phyloP scores from a whole-genome alignment of 257 asterid genomes.

The Capsicum chinense region DNA sequence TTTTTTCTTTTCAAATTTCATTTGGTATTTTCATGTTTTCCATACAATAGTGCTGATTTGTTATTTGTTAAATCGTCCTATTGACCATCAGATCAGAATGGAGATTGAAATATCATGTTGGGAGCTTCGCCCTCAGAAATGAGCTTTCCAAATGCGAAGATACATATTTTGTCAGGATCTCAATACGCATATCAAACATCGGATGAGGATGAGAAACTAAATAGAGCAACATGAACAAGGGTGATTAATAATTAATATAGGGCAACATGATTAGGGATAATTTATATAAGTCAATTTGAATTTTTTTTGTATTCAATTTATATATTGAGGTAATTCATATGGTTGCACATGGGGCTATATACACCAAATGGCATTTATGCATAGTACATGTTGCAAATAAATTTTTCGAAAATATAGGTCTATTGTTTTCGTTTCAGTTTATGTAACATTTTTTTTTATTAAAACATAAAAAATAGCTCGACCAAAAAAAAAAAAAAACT shows the following conservation, averaged over 20 bases:
- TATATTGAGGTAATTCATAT: not conserved
- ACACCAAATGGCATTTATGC: not conserved
- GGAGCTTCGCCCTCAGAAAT: not conserved
- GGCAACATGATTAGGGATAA: too few species aligned
- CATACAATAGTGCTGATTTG: not conserved
- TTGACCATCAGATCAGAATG: not conserved
- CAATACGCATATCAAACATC: not conserved
- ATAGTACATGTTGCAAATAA: not conserved
- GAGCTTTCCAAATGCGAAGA: too few species aligned
- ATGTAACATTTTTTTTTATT: not conserved
- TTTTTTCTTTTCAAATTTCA: not conserved
- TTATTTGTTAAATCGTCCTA: not conserved
- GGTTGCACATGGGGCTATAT: not conserved
- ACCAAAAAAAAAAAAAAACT: not conserved
- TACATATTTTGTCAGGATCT: too few species aligned
- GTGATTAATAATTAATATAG: too few species aligned
- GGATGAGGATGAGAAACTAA: not conserved
- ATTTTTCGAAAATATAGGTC: too few species aligned
- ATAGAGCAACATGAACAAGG: not conserved
- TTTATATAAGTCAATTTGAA: too few species aligned
- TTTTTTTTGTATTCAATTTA: not conserved
- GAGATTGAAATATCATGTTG: not conserved
- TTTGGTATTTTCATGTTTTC: not conserved
- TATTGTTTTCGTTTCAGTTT: not conserved
- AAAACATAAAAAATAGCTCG: too few species aligned